Evolutionary conservation across 78 protist species (phyloP).

Genomic region (Parvularia atlantis): DNA sequence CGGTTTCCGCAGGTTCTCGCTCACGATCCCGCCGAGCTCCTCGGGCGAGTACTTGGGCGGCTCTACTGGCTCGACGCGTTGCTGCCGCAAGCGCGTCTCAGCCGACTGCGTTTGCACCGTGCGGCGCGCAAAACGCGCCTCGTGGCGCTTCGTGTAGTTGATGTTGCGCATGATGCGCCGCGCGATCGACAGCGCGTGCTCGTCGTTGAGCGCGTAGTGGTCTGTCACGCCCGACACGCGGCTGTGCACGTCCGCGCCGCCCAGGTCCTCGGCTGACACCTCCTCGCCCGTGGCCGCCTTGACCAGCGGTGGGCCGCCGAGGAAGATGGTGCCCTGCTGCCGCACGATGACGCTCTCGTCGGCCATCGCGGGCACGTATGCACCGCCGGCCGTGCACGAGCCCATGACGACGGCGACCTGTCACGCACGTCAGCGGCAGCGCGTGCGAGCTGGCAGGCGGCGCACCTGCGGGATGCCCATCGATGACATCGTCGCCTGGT

Average conservation of each 20-base stretch:
- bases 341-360: constrained; percentile 86
- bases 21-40: constrained; percentile 68
- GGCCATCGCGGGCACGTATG: constrained; percentile 95
- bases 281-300: constrained; percentile 91
- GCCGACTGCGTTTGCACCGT: too few species aligned
- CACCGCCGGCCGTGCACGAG: constrained; percentile 97
- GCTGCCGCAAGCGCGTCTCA: neutral
- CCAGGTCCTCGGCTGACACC: constrained; percentile 86
- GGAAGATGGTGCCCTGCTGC: constrained; percentile 83
- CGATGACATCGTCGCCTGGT: constrained; percentile 87
- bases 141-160: constrained; percentile 27
- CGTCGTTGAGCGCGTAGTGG: constrained; percentile 82
- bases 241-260: constrained; percentile 93
- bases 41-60: constrained; percentile 60
- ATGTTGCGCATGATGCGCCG: constrained; percentile 72
- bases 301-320: constrained; percentile 94
- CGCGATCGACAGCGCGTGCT: constrained; percentile 73
- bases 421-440: too few species aligned
- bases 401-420: constrained; percentile 93
- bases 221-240: constrained; percentile 87
- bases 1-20: constrained; percentile 44
- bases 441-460: too few species aligned
- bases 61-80: neutral
- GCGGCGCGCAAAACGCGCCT: neutral
- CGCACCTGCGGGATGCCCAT: constrained; percentile 73